These are phyloP conservation scores for Dacryopinax spathularia DNA, from an alignment of 768 basidiomycete genomes.

Conservation along the genomic window DNA sequence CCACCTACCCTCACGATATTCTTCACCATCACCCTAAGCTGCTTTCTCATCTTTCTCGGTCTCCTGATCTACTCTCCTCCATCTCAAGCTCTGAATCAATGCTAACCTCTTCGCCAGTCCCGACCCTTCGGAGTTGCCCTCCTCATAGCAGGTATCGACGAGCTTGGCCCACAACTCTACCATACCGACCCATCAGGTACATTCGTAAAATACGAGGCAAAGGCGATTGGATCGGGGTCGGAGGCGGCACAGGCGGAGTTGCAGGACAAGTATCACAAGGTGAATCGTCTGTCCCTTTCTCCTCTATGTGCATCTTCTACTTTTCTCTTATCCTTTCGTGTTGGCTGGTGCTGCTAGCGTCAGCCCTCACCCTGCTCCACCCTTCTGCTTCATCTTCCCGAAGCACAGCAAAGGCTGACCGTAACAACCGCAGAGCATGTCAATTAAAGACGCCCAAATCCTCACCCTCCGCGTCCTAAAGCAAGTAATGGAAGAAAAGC, in stretches of 20 bases:
- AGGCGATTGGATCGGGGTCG: constrained; percentile 95
- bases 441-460: constrained; percentile 71
- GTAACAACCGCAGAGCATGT: constrained; percentile 72
- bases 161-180: constrained; percentile 91
- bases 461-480: constrained; percentile 82
- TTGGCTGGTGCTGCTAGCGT: no score
- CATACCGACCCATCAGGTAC: constrained; percentile 99
- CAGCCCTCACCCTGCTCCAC: no score
- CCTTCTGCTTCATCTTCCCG: no score
- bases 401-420: no score
- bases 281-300: constrained; percentile 23
- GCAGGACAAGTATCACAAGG: constrained; percentile 94
- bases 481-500: constrained; percentile 99
- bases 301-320: not conserved
- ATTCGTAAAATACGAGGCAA: constrained; percentile 90
- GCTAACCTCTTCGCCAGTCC: constrained; percentile 35
- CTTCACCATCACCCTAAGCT: not conserved
- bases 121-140: constrained; percentile 96
- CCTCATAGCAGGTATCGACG: constrained; percentile 93
- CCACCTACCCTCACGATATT: not conserved
- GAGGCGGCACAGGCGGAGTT: constrained; percentile 95
- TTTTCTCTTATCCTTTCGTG: not conserved
- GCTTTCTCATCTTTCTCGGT: not conserved
- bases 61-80: not conserved
- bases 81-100: not conserved